Conservation (phyloP, 306 rosid species). For the Bauhinia variegata region DNA sequence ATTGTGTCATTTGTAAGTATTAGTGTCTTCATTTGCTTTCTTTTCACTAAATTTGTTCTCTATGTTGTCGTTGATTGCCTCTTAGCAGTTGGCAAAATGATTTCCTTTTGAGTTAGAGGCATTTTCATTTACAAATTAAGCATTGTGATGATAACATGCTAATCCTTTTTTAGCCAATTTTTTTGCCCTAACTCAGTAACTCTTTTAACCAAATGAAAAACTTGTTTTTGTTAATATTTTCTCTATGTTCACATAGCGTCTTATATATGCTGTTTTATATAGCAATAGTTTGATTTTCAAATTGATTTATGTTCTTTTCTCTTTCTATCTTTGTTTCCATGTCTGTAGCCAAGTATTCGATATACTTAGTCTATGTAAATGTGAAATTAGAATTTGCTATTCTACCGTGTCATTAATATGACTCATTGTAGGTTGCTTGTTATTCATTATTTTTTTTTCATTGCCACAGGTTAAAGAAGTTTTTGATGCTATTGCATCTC, state of each 20-base stretch:
- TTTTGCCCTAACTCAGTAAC: too few species aligned
- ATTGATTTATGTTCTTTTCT: background rate
- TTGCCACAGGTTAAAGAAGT: conserved; percentile 63
- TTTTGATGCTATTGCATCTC: conserved; percentile 71
- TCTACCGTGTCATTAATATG: background rate
- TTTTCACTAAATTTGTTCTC: too few species aligned
- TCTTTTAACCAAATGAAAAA: too few species aligned
- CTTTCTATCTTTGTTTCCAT: background rate
- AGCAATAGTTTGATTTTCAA: background rate
- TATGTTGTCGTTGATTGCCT: too few species aligned
- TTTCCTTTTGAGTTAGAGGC: too few species aligned
- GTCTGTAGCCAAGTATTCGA: background rate
- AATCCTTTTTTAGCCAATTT: background rate
- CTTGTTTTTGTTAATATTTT: too few species aligned
- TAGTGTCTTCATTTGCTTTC: too few species aligned
- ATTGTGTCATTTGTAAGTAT: too few species aligned
- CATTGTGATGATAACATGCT: background rate
- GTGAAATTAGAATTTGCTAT: background rate
- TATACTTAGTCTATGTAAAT: background rate
- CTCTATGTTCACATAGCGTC: background rate
- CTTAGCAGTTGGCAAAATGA: too few species aligned
- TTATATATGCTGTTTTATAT: background rate
- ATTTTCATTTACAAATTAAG: too few species aligned
- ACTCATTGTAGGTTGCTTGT: background rate
- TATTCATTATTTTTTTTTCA: too few species aligned